Conservation (phyloP, 176 grass and related monocot species). For the Bonia amplexicaulis region DNA sequence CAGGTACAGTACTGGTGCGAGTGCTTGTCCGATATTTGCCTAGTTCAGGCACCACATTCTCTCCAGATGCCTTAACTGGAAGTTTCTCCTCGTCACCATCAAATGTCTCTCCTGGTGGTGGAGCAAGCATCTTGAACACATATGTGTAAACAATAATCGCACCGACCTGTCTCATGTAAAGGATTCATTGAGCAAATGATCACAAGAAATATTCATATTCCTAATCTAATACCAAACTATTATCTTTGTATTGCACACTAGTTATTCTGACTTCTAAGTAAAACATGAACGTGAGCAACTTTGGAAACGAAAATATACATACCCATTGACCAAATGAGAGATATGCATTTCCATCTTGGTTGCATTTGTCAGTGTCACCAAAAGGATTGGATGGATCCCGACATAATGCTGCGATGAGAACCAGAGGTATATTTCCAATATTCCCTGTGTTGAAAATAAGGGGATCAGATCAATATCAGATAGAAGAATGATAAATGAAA, state of each 20-base stretch:
- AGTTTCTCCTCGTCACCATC: slow-evolving; percentile 61
- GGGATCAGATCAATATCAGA: not conserved
- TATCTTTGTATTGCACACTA: not conserved
- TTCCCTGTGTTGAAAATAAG: slow-evolving; percentile 59
- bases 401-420: slow-evolving; percentile 91
- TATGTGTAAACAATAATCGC: slow-evolving; percentile 99
- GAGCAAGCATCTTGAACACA: slow-evolving; percentile 98
- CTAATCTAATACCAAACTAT: not conserved
- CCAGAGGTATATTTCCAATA: slow-evolving; percentile 98
- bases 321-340: slow-evolving; percentile 99
- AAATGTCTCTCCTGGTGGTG: slow-evolving; percentile 78
- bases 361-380: slow-evolving; percentile 89
- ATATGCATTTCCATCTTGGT: slow-evolving; percentile 94
- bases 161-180: slow-evolving; percentile 66
- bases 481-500: slow-evolving; percentile 11
- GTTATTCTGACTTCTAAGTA: slow-evolving; percentile 5
- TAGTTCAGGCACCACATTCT: slow-evolving; percentile 29
- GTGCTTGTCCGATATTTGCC: slow-evolving; percentile 40
- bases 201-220: slow-evolving; percentile 10
- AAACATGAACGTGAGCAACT: slow-evolving; percentile 12
- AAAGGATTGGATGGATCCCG: slow-evolving; percentile 90
- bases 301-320: slow-evolving; percentile 6
- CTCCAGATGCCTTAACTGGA: slow-evolving; percentile 38
- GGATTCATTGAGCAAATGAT: slow-evolving; percentile 5
- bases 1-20: slow-evolving; percentile 35